Evolutionary conservation across 2,329 filamentous ascomycete genomes (phyloP).

Genomic region (Hypoxylon sp.): DNA sequence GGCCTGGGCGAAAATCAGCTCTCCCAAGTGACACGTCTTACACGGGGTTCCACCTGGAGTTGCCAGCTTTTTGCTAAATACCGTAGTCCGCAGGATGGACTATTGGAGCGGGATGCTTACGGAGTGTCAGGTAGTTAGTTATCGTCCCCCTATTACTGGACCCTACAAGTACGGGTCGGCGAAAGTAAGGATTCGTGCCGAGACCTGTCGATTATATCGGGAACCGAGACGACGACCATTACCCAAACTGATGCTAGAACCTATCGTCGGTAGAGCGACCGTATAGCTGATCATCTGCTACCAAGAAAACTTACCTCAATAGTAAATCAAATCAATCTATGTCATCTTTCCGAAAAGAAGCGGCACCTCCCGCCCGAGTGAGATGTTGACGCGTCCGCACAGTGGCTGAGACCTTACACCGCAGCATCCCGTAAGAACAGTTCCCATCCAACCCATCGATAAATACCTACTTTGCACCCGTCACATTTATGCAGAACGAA

Average conservation of each 20-base stretch:
- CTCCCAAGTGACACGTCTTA: conserved; percentile 36
- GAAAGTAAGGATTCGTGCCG: conserved; percentile 27
- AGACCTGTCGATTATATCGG: conserved; percentile 19
- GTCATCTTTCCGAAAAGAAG: conserved; percentile 9
- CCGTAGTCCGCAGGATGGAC: conserved; percentile 28
- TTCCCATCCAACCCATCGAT: conserved; percentile 12
- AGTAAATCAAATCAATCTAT: neutral
- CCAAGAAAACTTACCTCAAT: conserved; percentile 5
- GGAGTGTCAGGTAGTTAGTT: conserved; percentile 11
- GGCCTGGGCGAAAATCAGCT: conserved; percentile 13
- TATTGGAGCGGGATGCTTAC: conserved; percentile 31
- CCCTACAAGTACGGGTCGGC: conserved; percentile 18
- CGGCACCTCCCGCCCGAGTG: conserved; percentile 19
- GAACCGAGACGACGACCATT: conserved; percentile 18
- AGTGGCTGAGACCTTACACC: conserved; percentile 41
- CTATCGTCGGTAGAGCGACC: neutral
- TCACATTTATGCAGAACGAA: conserved; percentile 18
- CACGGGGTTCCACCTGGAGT: conserved; percentile 26
- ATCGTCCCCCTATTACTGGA: conserved; percentile 11
- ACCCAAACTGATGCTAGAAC: conserved; percentile 5
- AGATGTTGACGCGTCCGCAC: conserved; percentile 31
- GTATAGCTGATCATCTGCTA: neutral
- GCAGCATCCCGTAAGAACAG: conserved; percentile 27
- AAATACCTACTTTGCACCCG: conserved; percentile 12
- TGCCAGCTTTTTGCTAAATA: conserved; percentile 13